Conservation (phyloP, 208 protist genomes). For the Leishmania major region DNA sequence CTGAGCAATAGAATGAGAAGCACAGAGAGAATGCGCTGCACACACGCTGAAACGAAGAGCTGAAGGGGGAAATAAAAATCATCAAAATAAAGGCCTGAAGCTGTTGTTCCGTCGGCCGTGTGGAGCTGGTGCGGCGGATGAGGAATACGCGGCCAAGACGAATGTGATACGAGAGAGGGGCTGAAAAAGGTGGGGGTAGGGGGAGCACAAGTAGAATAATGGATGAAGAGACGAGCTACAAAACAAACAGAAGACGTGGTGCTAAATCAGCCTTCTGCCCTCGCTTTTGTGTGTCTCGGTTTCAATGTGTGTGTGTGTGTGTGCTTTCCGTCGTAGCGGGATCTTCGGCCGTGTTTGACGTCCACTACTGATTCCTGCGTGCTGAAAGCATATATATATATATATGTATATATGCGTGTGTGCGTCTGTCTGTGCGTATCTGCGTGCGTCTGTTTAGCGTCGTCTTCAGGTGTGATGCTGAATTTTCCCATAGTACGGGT, state of each 20-base stretch:
- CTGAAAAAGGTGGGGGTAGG: not conserved
- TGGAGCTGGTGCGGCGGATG: not conserved
- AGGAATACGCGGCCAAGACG: not conserved
- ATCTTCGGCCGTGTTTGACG: too few species aligned
- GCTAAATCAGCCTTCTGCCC: too few species aligned
- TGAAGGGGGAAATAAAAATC: not conserved
- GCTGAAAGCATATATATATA: not conserved
- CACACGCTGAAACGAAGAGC: not conserved
- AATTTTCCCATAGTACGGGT: too few species aligned
- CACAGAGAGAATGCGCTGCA: not conserved
- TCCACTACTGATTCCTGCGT: not conserved
- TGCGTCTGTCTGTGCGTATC: not conserved
- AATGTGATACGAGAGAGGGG: not conserved
- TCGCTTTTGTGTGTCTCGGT: too few species aligned
- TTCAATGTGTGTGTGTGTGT: too few species aligned
- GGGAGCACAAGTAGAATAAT: conserved; percentile 1
- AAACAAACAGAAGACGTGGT: not conserved
- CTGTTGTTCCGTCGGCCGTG: not conserved
- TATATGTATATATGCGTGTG: not conserved
- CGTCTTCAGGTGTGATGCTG: not conserved
- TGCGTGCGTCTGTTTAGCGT: not conserved
- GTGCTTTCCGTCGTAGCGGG: too few species aligned
- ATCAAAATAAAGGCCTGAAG: not conserved
- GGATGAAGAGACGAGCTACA: not conserved
- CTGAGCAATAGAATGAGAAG: not conserved